Base-by-base conservation (phyloP, 83 land plant genomes). In the Picea abies region DNA sequence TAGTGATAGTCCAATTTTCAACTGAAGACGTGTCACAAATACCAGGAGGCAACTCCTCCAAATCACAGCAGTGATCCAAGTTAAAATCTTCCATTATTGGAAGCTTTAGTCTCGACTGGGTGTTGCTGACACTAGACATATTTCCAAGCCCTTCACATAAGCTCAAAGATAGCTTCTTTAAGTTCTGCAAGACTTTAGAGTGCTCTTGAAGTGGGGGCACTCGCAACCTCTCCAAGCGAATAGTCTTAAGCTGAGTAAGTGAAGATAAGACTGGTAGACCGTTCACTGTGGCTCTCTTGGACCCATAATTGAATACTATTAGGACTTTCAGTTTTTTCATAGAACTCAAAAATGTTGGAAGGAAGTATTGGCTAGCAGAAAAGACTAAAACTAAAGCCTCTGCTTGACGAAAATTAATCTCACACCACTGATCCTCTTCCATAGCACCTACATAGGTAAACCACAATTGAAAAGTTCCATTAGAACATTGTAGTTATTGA, bases 351-450 rank as follows among this genome's bases (percentile, higher is more conserved):
- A 92, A 92, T 3, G 92, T 82, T 37, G 94, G 94, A 65, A 92
- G 66, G 78, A 63, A 88, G 86, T 90, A 92, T 26, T 63, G 70
- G 16, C 58, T 80, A 4, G 94, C 84, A 4, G 89, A 85, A 58
- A 90, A 90, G 67, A 83, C 85, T 19, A 92, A 77, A 9, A 92
- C 75, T 64, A 92, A 92, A 23, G 88, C 94, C 83, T 92, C 92
- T 44, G 92, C 88, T 52, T 88, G 83, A 19, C 90, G 92, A 60
- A 88, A 86, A 12, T 83, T 47, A 89, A 92, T 88, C 1, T 70
- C 62, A 12, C 72, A 82, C 94, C 94, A 92, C 70, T 92, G 88
- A 32, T 83, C 83, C 65, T 85, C 86, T 44, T 69, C 81, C 92
- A 92, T 92, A 58, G 87, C 90, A 44, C 92, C 94, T 92, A 66